A percentile compares a stretch with the other conserved stretches of the same genome.
These are phyloP conservation scores for Colletotrichum kahawae DNA, from an alignment of 2,329 filamentous ascomycete species.

Conservation along the genomic window DNA sequence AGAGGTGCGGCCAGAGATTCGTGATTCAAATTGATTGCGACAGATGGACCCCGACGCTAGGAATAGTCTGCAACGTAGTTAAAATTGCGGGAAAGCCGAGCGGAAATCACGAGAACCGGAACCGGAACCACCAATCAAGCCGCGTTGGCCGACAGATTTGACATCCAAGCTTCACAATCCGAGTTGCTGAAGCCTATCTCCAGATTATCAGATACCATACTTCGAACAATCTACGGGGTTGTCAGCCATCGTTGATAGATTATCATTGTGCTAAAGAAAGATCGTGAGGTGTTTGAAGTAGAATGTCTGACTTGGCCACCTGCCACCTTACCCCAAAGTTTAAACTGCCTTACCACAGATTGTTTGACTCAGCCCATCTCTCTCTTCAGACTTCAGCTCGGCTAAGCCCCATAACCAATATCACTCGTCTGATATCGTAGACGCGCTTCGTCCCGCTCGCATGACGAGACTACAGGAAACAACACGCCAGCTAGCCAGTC, in stretches of 20 bases:
- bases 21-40: constrained; percentile 4
- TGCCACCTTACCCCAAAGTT: neutral
- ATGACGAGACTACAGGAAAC: neutral
- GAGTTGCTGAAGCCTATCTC: neutral
- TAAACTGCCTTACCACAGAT: neutral
- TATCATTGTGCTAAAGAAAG: neutral
- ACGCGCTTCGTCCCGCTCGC: neutral
- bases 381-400: neutral
- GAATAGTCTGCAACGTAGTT: neutral
- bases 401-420: neutral
- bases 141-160: neutral
- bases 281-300: neutral
- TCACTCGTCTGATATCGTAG: neutral
- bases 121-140: neutral
- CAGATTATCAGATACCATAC: neutral
- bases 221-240: neutral
- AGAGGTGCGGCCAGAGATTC: neutral
- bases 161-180: neutral
- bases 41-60: constrained; percentile 2
- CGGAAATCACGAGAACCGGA: neutral
- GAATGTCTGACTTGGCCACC: neutral
- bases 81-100: constrained; percentile 4
- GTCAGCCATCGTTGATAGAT: neutral
- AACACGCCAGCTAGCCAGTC: neutral
- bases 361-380: neutral